phyloP scores from a whole-genome alignment of 2,329 filamentous ascomycete species.

The Sporothrix phasma region DNA sequence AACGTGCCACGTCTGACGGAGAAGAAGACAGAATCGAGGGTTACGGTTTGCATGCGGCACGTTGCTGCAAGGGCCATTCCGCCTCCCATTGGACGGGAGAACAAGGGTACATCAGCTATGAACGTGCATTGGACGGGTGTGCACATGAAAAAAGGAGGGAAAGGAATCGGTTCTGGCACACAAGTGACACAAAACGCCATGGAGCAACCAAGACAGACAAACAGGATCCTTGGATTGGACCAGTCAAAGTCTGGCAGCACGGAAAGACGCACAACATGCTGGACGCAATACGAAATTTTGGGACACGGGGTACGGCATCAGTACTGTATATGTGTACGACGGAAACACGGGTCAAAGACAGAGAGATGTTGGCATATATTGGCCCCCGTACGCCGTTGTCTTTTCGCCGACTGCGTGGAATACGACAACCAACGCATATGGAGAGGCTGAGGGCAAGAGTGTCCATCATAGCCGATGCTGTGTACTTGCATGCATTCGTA shows the following conservation, averaged over 20 bases:
- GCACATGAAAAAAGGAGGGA: neutral
- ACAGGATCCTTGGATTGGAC: too few species aligned
- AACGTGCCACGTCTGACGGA: neutral
- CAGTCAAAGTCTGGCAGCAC: neutral
- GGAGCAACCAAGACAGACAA: neutral
- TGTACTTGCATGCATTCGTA: neutral
- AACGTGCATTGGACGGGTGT: neutral
- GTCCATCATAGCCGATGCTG: neutral
- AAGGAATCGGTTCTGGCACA: neutral
- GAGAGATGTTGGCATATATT: neutral
- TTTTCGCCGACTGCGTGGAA: neutral
- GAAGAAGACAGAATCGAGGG: neutral
- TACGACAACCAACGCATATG: neutral
- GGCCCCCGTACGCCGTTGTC: neutral
- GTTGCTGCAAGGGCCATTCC: neutral
- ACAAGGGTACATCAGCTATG: neutral
- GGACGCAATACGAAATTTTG: neutral
- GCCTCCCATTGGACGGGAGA: neutral
- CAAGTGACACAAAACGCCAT: neutral
- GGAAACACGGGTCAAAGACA: neutral
- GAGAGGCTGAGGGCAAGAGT: neutral
- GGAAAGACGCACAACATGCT: neutral
- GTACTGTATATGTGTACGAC: neutral
- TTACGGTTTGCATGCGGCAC: neutral
- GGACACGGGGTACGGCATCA: neutral